phyloP scores from a whole-genome alignment of 2,329 filamentous ascomycete species.

The Nothophaeocryptopus gaeumannii region DNA sequence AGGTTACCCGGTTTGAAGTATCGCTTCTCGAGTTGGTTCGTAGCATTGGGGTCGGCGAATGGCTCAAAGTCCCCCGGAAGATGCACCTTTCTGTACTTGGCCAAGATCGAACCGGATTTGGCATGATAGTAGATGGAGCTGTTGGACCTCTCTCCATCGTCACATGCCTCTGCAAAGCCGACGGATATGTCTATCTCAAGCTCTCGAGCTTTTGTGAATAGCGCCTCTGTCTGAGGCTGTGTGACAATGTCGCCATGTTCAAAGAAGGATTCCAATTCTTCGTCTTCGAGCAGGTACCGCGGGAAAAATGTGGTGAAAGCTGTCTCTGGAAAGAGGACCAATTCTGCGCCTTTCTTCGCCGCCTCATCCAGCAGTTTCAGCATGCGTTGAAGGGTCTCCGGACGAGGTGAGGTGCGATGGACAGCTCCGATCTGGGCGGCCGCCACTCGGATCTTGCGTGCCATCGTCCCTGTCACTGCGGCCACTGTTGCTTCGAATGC shows the following conservation, averaged over 20 bases:
- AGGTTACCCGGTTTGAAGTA: slow-evolving; percentile 54
- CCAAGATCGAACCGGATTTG: slow-evolving; percentile 40
- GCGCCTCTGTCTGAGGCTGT: slow-evolving; percentile 43
- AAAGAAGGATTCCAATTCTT: slow-evolving; percentile 49
- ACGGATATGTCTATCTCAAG: slow-evolving; percentile 51
- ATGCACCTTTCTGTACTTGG: slow-evolving; percentile 56
- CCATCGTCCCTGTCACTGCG: slow-evolving; percentile 26
- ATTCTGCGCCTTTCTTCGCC: slow-evolving; percentile 41
- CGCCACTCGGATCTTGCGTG: slow-evolving; percentile 45
- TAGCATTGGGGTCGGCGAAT: slow-evolving; percentile 44
- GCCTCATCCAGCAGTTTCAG: slow-evolving; percentile 48
- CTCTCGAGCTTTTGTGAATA: slow-evolving; percentile 48
- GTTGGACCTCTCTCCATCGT: slow-evolving; percentile 48
- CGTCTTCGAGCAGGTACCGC: slow-evolving; percentile 47
- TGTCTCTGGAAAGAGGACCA: slow-evolving; percentile 54
- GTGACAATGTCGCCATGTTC: slow-evolving; percentile 45
- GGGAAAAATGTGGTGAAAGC: slow-evolving; percentile 58
- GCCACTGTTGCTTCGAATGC: too few species aligned
- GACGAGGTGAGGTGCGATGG: slow-evolving; percentile 40
- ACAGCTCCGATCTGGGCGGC: slow-evolving; percentile 54
- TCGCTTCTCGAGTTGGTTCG: slow-evolving; percentile 54
- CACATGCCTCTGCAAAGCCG: slow-evolving; percentile 51
- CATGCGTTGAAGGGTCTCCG: slow-evolving; percentile 48
- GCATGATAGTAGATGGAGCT: slow-evolving; percentile 52
- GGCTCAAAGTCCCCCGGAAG: slow-evolving; percentile 53